Evolutionary conservation across 139 green algal genomes (phyloP), one percentile per base, ranked within the genome.

Genomic region (Monoraphidium neglectum): DNA sequence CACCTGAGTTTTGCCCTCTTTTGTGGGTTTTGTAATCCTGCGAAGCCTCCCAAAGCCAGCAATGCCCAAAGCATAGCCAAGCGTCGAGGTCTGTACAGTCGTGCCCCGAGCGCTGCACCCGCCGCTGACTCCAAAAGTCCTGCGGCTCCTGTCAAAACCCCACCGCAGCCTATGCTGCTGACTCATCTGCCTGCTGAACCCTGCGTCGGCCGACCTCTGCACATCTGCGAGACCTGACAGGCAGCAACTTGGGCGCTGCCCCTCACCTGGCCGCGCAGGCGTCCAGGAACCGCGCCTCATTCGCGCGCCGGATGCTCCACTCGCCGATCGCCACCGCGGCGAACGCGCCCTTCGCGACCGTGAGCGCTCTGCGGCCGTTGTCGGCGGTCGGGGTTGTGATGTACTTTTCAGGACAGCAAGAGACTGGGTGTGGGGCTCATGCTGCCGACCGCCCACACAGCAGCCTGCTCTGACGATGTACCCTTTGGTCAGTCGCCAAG

Each of bases 281-380:
- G 33, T 67, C 59, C 10, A 60, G 10, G 16, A 40, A 79, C 2
- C 81, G 78, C 46, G 74, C 82, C 69, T 87, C 43, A 46, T 87
- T 72, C n/a, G 77, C 82, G 8, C 13, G 32, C 2, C 68, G 64
- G 23, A 89, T 86, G 35, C 26, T 6, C 10, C 82, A 70, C 18
- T 90, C 87, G 3, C 87, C 87, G 8, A 90, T 83, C 1, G 84
- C 85, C 0, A 81, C 69, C 30, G 87, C 80, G 0, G 72, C 56
- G 62, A 83, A 90, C 21, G 70, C 81, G 24, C 76, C 74, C 0
- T 38, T 36, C 3, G 84, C 84, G 28, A 84, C 35, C 0, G 33
- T 76, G 66, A 91, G 65, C 73, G 43, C 43, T 12, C 43, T 51
- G 43, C 43, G 43, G 43, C 43, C 12, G 43, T 8, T 51, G 43